A percentile compares a stretch with the other conserved stretches of the same genome.
phyloP scores from a whole-genome alignment of 2,329 filamentous ascomycete genomes.

The Phaeosphaeria sp. region DNA sequence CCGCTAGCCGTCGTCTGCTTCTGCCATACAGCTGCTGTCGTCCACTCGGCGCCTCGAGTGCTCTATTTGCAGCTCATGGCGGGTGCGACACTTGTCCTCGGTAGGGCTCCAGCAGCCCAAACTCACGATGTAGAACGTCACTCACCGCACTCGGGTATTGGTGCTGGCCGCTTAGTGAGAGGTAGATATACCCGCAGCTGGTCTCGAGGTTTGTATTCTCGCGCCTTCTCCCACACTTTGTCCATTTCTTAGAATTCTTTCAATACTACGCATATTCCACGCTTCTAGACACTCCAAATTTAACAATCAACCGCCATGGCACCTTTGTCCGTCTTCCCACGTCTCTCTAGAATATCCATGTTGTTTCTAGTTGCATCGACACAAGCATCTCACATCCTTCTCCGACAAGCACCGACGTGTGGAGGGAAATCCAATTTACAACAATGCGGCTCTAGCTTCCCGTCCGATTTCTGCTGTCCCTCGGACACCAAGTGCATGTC shows the following conservation, averaged over 20 bases:
- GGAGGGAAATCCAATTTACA: constrained; percentile 54
- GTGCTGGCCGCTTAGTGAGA: constrained; percentile 10
- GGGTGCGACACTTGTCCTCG: constrained; percentile 18
- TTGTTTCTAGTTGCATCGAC: constrained; percentile 38
- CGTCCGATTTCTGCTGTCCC: constrained; percentile 72
- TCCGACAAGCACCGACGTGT: constrained; percentile 54
- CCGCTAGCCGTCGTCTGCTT: constrained; percentile 19
- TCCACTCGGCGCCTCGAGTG: constrained; percentile 42
- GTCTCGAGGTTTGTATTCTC: constrained; percentile 6
- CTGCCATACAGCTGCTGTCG: constrained; percentile 28
- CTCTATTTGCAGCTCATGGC: constrained; percentile 40
- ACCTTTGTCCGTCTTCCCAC: constrained; percentile 32
- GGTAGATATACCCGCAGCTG: constrained; percentile 25
- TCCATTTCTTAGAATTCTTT: constrained; percentile 2
- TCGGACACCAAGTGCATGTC: constrained; percentile 61
- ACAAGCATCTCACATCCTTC: constrained; percentile 37
- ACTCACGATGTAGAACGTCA: constrained; percentile 14
- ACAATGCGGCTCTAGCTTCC: constrained; percentile 63
- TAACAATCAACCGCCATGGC: constrained; percentile 25
- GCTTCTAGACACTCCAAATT: neutral
- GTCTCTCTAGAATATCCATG: constrained; percentile 43
- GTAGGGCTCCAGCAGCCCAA: constrained; percentile 11
- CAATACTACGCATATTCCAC: neutral
- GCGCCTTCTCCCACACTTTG: constrained; percentile 7
- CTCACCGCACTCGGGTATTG: constrained; percentile 18